Conservation (phyloP, 306 rosid species). For the Neltuma alba region DNA sequence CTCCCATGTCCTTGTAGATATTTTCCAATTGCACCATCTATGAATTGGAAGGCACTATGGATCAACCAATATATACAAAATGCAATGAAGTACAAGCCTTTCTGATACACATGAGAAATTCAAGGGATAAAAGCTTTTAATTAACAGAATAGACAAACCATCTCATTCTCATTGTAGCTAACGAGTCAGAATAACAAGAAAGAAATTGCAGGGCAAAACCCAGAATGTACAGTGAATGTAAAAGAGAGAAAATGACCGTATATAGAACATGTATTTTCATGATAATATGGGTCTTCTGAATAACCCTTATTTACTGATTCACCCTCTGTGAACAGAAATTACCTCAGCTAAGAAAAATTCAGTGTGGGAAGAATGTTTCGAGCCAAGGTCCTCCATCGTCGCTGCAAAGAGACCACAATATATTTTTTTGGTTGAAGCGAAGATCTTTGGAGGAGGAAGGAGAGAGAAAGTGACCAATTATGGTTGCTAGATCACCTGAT, state of each 20-base stretch:
- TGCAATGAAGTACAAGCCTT: not conserved
- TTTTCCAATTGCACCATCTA: conserved; percentile 46
- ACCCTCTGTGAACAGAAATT: not conserved
- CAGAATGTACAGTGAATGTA: not conserved
- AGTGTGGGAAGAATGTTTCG: not conserved
- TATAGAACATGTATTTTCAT: not conserved
- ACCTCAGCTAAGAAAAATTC: conserved; percentile 42
- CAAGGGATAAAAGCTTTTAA: not conserved
- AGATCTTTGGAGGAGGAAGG: not conserved
- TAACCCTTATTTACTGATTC: not conserved
- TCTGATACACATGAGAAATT: not conserved
- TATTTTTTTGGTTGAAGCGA: not conserved
- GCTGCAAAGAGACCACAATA: not conserved
- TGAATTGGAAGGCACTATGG: not conserved
- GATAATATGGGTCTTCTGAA: not conserved
- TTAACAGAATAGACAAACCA: not conserved
- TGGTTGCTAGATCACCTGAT: not conserved
- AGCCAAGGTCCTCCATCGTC: conserved; percentile 10
- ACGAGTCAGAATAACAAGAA: not conserved
- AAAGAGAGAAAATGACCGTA: not conserved
- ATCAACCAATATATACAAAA: conserved; percentile 25
- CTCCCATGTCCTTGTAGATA: conserved; percentile 38
- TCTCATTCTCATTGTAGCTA: not conserved
- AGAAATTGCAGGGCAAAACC: not conserved
- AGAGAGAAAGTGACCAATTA: not conserved